Evolutionary conservation across 768 basidiomycete species (phyloP), one percentile per base, ranked within the genome.

Genomic region (Boletus insuetus): DNA sequence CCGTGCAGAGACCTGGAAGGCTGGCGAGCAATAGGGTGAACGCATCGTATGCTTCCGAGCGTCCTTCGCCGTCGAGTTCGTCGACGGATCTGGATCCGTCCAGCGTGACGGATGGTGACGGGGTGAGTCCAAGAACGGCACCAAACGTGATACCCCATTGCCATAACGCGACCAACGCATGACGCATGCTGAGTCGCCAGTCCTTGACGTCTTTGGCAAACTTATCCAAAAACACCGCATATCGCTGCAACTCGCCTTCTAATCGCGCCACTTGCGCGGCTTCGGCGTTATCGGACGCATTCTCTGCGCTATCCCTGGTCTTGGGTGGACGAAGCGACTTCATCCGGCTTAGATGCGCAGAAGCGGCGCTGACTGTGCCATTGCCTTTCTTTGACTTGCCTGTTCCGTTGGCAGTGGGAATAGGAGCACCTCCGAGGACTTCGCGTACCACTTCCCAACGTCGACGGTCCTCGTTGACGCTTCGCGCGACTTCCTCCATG

Each of bases 391-490:
- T 66, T 39, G 66, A 64, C 49, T 74, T 74, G 62, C 78, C 69
- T 9, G 73, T 69, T 56, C 73, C 72, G 63, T 74, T 74, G 66
- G 75, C 50, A 48, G 61, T 66, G 64, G 71, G 61, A 7, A 72
- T 64, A 4, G 69, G 75, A 0, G 65, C 56, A 38, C 75, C 72
- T 54, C 73, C 77, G 39, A 93, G 76, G 35, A 90, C 87, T 60
- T 86, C 86, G 60, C 84, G 86, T 9, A 94, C 84, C 38, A 92
- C 86, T 69, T 94, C 91, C 49, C 83, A 82, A 13, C 90, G 75
- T 51, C 91, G 73, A 54, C 88, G 75, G 17, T 83, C 86, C 65
- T 94, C 91, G 51, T 94, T 94, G 11, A 94, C 86, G 50, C 82
- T 82, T 60, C 82, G 74, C 0, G 89, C 88, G 6, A 89, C 83